phyloP scores from a whole-genome alignment of 2,329 filamentous ascomycete species.

The Calonectria ilicicola region DNA sequence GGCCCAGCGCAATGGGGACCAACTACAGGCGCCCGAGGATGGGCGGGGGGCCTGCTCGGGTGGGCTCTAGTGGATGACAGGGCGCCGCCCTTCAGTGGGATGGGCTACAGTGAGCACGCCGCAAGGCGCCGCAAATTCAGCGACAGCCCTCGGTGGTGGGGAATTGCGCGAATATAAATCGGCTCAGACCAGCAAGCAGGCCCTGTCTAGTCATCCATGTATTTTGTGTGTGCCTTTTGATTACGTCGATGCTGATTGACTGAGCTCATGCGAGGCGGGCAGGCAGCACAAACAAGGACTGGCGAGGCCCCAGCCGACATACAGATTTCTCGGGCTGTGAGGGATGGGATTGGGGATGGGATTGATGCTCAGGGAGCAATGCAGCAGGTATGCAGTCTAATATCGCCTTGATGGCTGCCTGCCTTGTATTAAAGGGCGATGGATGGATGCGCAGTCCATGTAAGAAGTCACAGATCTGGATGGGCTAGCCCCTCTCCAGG shows the following conservation, averaged over 20 bases:
- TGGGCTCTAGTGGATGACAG: conserved; percentile 6
- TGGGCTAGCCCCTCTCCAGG: conserved; percentile 7
- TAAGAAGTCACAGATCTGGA: conserved; percentile 3
- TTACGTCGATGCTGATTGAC: conserved; percentile 33
- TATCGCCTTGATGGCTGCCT: conserved; percentile 8
- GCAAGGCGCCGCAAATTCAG: conserved; percentile 11
- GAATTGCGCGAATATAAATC: conserved; percentile 51
- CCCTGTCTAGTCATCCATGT: conserved; percentile 19
- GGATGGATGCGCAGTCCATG: not conserved
- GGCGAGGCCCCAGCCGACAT: not conserved
- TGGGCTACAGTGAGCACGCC: not conserved
- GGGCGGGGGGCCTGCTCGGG: not conserved
- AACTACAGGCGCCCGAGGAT: conserved; percentile 14
- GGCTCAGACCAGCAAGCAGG: conserved; percentile 36
- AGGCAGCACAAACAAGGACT: not conserved
- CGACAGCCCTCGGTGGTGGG: conserved; percentile 37
- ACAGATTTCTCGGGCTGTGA: not conserved
- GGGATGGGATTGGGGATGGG: too few relatives aligned
- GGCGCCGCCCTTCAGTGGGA: conserved; percentile 6
- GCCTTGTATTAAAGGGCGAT: not conserved
- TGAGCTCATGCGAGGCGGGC: conserved; percentile 18
- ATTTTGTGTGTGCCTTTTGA: conserved; percentile 27
- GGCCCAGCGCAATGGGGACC: conserved; percentile 9
- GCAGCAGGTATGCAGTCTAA: not conserved
- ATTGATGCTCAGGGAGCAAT: not conserved